Conservation (phyloP, 2,329 filamentous ascomycete genomes). For the Fusarium sterilihyphosum region DNA sequence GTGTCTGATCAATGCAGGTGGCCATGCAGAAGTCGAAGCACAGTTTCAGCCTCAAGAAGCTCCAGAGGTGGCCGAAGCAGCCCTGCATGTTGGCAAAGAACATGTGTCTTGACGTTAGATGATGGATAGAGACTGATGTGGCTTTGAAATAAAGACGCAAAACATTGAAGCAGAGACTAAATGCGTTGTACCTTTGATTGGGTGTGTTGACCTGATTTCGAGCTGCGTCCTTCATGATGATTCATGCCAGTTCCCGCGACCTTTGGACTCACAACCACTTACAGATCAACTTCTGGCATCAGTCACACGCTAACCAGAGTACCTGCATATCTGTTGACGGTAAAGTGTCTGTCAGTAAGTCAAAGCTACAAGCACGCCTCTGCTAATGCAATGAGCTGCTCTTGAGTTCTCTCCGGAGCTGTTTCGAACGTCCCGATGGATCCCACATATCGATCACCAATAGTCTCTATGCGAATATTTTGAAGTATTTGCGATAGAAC, state of each 20-base stretch:
- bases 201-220: not conserved
- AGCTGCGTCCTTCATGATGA: not conserved
- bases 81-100: not conserved
- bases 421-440: constrained; percentile 14
- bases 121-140: not conserved
- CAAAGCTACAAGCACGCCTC: not conserved
- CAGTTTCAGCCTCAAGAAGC: constrained; percentile 24
- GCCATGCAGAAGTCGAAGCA: not conserved
- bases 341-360: not conserved
- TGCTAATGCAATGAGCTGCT: not conserved
- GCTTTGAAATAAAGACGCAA: not conserved
- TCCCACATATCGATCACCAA: not conserved
- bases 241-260: constrained; percentile 17
- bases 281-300: not conserved
- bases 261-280: not conserved
- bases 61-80: not conserved
- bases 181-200: constrained; percentile 1
- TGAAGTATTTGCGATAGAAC: not conserved
- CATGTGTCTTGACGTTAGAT: not conserved
- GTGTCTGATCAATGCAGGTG: not conserved
- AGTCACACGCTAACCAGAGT: not conserved
- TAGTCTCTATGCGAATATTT: not conserved
- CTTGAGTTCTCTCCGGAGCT: not conserved
- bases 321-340: not conserved
- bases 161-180: not conserved